Base-by-base conservation (phyloP, 2,329 filamentous ascomycete genomes). In the Lecanicillium sp. region DNA sequence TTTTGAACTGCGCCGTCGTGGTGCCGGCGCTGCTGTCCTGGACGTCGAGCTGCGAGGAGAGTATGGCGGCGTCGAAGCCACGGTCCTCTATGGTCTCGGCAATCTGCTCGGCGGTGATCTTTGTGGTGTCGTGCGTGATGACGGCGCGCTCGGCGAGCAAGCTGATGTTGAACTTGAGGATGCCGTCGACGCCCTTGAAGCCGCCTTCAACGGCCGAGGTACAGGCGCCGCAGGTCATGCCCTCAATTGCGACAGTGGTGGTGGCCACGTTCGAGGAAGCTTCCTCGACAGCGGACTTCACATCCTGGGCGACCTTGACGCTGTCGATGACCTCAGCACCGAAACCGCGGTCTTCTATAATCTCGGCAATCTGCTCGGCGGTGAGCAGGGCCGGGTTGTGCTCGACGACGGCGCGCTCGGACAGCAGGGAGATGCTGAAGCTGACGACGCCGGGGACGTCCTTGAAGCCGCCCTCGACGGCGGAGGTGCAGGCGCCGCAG, bases 161-260 rank as follows among this genome's bases (percentile, higher is more conserved):
- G 67, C 89, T 95, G 64, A 98, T 94, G 62, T 95, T 95, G 73
- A 97, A 95, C 55, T 90, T 87, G 48, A 89, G 62, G 14, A 97
- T 67, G 19, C 93, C 93, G 9, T 86, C 81, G 2, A 91, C 67
- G 53, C 78, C 79, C 55, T 81, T 79, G 67, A 98, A 93, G 3
- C 86, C 89, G 43, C 80, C 77, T 60, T 96, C 87, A 2, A 97
- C 83, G 5, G 91, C 90, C 1, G 91, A 91, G 1, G 93, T 97
- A 67, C 93, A 98, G 35, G 93, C 89, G 19, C 91, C 91, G 62
- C 93, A 97, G 1, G 93, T 98, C 93, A 98, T 98, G 43, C 93
- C 93, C 56, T 93, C 88, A 47, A 98, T 87, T 4, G 87, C 83
- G 15, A 98, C 77, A 0, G 90, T 97, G 0, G 90, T 96, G 1